Evolutionary conservation across 441 rosid species (phyloP).

Genomic region (Lepidium campestre): DNA sequence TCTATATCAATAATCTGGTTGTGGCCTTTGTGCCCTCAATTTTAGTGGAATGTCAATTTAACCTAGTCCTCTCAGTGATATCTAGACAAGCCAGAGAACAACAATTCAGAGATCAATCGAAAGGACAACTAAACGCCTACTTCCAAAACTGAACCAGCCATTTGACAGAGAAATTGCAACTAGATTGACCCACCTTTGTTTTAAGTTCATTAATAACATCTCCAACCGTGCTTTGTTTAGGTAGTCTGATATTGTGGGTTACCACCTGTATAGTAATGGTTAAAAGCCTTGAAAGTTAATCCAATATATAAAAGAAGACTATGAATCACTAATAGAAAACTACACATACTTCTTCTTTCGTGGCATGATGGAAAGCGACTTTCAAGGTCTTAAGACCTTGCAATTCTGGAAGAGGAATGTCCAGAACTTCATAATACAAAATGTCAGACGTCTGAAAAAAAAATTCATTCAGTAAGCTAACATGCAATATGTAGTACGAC

Average conservation of each 20-base stretch:
- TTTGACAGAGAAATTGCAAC: slow-evolving; percentile 17
- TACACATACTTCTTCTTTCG: slow-evolving; percentile 63
- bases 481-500: background rate
- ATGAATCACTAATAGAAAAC: background rate
- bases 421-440: slow-evolving; percentile 68
- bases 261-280: slow-evolving; percentile 41
- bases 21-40: background rate
- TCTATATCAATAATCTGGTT: background rate
- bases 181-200: slow-evolving; percentile 46
- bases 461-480: slow-evolving; percentile 16
- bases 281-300: slow-evolving; percentile 11
- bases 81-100: slow-evolving; percentile 2
- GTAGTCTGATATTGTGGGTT: slow-evolving; percentile 63
- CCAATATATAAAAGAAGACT: slow-evolving; percentile 5
- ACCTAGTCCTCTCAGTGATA: background rate
- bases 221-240: slow-evolving; percentile 69
- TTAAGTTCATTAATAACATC: slow-evolving; percentile 69
- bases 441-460: slow-evolving; percentile 57
- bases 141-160: slow-evolving; percentile 8
- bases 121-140: background rate
- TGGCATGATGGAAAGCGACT: slow-evolving; percentile 70
- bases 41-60: background rate
- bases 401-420: slow-evolving; percentile 73
- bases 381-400: slow-evolving; percentile 69
- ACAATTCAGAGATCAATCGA: background rate